phyloP scores from a whole-genome alignment of 352 stramenopile species.

The Globisporangium apiculatum region DNA sequence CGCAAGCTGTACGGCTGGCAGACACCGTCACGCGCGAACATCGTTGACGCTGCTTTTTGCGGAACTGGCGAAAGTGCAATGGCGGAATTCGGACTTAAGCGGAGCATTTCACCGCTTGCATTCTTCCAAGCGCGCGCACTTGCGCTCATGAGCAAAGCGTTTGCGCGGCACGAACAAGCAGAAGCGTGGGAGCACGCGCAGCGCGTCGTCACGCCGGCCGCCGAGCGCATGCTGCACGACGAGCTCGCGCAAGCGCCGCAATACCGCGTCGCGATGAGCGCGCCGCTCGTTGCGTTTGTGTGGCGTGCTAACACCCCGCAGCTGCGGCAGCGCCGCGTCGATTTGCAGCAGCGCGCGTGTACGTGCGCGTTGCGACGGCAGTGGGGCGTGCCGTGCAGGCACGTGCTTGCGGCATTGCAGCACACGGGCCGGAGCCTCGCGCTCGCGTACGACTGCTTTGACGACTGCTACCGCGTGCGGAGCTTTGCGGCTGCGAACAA shows the following conservation, averaged over 20 bases:
- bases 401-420: conserved; percentile 32
- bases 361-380: conserved; percentile 33
- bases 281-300: conserved; percentile 36
- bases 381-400: conserved; percentile 34
- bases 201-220: conserved; percentile 31
- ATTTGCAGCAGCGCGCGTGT: conserved; percentile 41
- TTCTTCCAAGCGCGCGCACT: conserved; percentile 33
- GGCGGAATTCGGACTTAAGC: no score
- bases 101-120: conserved; percentile 19
- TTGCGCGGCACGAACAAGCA: conserved; percentile 29
- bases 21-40: conserved; percentile 23
- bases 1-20: conserved; percentile 47
- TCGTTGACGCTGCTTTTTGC: conserved; percentile 12
- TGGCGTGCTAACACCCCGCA: conserved; percentile 33
- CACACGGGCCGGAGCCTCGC: conserved; percentile 21
- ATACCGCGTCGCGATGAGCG: conserved; percentile 40
- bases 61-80: no score
- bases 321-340: conserved; percentile 36
- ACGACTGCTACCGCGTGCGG: conserved; percentile 39
- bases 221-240: conserved; percentile 40
- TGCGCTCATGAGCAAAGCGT: conserved; percentile 24
- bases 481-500: conserved; percentile 39
- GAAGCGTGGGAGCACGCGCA: conserved; percentile 32
- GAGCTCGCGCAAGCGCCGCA: conserved; percentile 24
- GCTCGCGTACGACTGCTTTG: conserved; percentile 35